These are phyloP conservation scores for Poa pratensis DNA, from an alignment of 176 grass and related monocot species.

Conservation along the genomic window DNA sequence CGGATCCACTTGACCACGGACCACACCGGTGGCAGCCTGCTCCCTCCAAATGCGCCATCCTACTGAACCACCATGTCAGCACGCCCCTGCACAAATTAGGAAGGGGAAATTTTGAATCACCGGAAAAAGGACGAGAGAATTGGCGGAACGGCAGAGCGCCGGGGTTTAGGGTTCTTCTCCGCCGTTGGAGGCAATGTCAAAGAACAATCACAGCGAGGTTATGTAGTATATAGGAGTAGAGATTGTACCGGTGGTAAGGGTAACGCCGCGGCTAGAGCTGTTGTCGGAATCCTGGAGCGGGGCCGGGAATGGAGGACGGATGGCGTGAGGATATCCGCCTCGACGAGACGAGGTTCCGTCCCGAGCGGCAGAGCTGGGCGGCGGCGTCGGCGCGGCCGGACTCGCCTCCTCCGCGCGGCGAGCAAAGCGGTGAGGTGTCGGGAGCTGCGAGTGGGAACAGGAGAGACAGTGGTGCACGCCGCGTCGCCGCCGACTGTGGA, in stretches of 20 bases:
- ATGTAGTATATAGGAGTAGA: neutral
- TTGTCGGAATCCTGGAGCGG: neutral
- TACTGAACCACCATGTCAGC: constrained; percentile 26
- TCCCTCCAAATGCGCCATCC: constrained; percentile 34
- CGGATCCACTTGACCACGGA: constrained; percentile 29
- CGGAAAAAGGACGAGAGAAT: neutral
- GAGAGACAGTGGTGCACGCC: constrained; percentile 23
- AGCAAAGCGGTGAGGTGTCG: constrained; percentile 29
- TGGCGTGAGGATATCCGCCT: constrained; percentile 15
- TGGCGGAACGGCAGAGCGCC: neutral
- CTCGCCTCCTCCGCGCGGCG: neutral
- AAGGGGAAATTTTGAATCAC: neutral
- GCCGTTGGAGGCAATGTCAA: neutral
- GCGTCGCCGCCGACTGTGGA: constrained; percentile 2
- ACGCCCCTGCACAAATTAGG: neutral
- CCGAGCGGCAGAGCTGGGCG: neutral
- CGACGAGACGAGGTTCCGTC: neutral
- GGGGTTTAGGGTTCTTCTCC: constrained; percentile 18
- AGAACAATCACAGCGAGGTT: constrained; percentile 1
- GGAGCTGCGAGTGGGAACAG: constrained; percentile 7
- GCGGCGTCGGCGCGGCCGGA: neutral
- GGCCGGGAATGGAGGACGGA: constrained; percentile 28
- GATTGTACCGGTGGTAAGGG: constrained; percentile 8
- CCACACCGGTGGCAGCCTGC: constrained; percentile 33
- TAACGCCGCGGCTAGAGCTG: constrained; percentile 5